A percentile compares a stretch with the other conserved stretches of the same genome.
phyloP scores from a whole-genome alignment of 139 green algal genomes.

The Picochlorum sp. region DNA sequence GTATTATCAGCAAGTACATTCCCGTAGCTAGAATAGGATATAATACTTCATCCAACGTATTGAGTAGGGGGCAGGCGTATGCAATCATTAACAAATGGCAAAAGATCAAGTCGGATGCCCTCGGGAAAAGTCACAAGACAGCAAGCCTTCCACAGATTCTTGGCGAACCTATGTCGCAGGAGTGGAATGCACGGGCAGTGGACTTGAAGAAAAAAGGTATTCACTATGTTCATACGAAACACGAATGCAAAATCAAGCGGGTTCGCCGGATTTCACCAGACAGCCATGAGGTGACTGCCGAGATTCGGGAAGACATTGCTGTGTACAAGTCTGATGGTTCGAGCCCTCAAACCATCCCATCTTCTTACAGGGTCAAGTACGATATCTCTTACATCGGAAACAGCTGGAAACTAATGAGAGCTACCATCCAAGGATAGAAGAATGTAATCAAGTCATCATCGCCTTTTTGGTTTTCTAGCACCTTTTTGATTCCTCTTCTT shows the following conservation, averaged over 20 bases:
- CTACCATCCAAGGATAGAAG: not conserved
- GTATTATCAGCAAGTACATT: not conserved
- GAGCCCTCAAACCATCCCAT: not conserved
- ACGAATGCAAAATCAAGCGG: conserved; percentile 15
- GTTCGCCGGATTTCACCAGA: not conserved
- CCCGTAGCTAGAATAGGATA: not conserved
- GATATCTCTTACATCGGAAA: not conserved
- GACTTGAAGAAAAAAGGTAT: conserved; percentile 23
- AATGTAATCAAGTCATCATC: not conserved
- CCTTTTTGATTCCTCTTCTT: conserved; percentile 3
- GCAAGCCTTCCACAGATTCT: conserved; percentile 9
- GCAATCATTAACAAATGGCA: conserved; percentile 14
- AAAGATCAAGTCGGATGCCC: conserved; percentile 10
- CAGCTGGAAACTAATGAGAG: not conserved
- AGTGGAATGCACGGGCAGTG: conserved; percentile 19
- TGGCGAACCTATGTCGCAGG: conserved; percentile 11
- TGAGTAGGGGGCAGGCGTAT: not conserved
- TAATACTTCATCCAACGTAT: not conserved
- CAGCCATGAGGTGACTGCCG: conserved; percentile 2
- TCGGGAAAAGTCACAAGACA: conserved; percentile 12
- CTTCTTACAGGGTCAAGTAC: conserved; percentile 16
- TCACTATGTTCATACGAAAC: conserved; percentile 24
- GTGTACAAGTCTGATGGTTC: conserved; percentile 6
- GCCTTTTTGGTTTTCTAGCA: conserved; percentile 8
- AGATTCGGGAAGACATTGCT: conserved; percentile 18